Evolutionary conservation across 2,329 filamentous ascomycete species (phyloP).

Genomic region (Herpotrichia juniperi): DNA sequence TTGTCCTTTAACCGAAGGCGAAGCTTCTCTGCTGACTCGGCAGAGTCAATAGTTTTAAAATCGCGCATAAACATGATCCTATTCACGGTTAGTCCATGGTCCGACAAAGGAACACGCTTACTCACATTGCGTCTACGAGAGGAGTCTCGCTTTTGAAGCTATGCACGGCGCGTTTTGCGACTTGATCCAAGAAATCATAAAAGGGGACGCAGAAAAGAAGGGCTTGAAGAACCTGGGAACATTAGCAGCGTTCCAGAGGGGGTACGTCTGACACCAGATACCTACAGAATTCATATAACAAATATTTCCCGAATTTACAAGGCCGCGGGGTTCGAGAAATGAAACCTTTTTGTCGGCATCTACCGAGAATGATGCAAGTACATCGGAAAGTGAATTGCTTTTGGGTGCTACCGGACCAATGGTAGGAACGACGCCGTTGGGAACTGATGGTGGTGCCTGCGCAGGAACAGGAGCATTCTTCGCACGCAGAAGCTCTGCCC

Average conservation of each 20-base stretch:
- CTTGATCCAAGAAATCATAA: constrained; percentile 88
- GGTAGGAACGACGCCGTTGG: constrained; percentile 35
- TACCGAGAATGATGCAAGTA: constrained; percentile 75
- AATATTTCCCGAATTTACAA: constrained; percentile 98
- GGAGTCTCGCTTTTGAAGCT: constrained; percentile 96
- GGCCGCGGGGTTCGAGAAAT: constrained; percentile 88
- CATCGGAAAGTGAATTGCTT: constrained; percentile 73
- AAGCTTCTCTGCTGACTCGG: constrained; percentile 74
- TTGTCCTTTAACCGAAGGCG: constrained; percentile 76
- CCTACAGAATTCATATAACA: constrained; percentile 99
- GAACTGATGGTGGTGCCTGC: constrained; percentile 26
- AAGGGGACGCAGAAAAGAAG: constrained; percentile 93
- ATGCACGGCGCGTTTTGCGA: constrained; percentile 81
- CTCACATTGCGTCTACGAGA: constrained; percentile 89
- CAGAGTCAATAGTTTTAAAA: constrained; percentile 85
- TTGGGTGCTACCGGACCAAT: constrained; percentile 56
- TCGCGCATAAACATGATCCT: constrained; percentile 97
- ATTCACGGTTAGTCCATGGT: constrained; percentile 10
- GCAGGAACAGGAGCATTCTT: constrained; percentile 49
- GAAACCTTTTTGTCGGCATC: constrained; percentile 69
- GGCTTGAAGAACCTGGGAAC: constrained; percentile 82
- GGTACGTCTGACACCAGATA: constrained; percentile 13
- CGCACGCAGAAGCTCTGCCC: constrained; percentile 70
- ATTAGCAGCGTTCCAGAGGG: constrained; percentile 40
- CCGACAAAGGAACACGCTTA: constrained; percentile 19